These are phyloP conservation scores for Populus hybrid DNA, from an alignment of 441 rosid species.

Conservation along the genomic window DNA sequence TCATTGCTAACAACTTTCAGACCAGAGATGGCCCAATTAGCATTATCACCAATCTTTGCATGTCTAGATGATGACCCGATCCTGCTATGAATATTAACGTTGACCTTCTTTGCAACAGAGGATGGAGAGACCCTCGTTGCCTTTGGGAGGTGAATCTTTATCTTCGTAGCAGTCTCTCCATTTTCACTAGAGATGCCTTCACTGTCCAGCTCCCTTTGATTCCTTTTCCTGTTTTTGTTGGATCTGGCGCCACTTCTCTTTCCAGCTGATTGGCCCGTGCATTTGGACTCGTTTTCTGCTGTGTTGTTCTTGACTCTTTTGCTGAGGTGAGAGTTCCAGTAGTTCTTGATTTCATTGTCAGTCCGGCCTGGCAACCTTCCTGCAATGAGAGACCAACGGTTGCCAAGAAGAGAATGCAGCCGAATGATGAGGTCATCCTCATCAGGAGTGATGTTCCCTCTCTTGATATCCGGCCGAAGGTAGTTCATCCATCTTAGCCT, in stretches of 20 bases:
- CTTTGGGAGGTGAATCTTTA: slow-evolving; percentile 36
- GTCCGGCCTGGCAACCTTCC: slow-evolving; percentile 87
- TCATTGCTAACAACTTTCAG: background rate
- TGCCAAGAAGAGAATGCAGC: slow-evolving; percentile 44
- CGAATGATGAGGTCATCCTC: slow-evolving; percentile 58
- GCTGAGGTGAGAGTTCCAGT: slow-evolving; percentile 70
- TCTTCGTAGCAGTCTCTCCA: background rate
- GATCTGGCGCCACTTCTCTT: too few relatives aligned
- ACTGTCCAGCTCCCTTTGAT: background rate
- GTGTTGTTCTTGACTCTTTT: slow-evolving; percentile 36
- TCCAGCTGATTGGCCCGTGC: background rate
- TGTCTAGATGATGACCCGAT: background rate
- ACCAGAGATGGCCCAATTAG: background rate
- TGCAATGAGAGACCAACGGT: slow-evolving; percentile 81
- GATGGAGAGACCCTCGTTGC: slow-evolving; percentile 28
- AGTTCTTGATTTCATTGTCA: slow-evolving; percentile 74
- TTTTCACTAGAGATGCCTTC: background rate
- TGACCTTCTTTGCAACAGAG: background rate
- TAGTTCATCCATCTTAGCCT: slow-evolving; percentile 66
- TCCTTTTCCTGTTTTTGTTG: background rate
- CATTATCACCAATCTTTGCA: background rate
- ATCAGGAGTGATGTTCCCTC: slow-evolving; percentile 67
- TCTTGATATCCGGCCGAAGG: slow-evolving; percentile 55
- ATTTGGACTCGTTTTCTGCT: background rate
- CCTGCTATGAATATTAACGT: background rate